Percentiles rank a stretch among this genome's conserved stretches.
phyloP scores from a whole-genome alignment of 805 yeast species.

The Wilhelminamyces savonicus region DNA sequence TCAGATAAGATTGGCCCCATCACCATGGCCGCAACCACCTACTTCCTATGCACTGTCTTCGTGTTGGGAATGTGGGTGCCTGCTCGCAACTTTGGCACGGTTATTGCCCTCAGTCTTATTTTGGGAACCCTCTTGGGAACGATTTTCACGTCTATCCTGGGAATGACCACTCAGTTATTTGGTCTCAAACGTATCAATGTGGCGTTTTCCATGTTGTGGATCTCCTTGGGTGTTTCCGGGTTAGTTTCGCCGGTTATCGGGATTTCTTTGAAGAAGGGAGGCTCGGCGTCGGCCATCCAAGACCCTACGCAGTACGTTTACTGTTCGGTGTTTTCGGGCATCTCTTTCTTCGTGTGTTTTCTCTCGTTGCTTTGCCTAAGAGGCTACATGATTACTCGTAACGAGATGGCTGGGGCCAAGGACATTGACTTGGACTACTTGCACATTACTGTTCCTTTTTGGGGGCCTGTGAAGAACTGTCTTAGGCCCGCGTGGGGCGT shows the following conservation, averaged over 20 bases:
- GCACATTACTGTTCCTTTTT: conserved; percentile 9
- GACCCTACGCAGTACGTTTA: conserved; percentile 44
- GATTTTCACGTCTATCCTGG: conserved; percentile 49
- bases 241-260: conserved; percentile 60
- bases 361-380: conserved; percentile 38
- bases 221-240: conserved; percentile 42
- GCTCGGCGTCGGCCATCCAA: conserved; percentile 7
- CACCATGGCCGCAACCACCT: conserved; percentile 10
- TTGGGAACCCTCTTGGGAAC: conserved; percentile 58
- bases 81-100: conserved; percentile 13
- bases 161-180: conserved; percentile 45
- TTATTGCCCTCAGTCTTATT: conserved; percentile 37
- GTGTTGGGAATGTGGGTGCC: conserved; percentile 21
- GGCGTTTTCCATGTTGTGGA: conserved; percentile 48
- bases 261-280: conserved; percentile 36
- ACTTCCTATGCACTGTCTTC: conserved; percentile 10
- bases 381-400: conserved; percentile 52
- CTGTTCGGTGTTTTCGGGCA: conserved; percentile 56
- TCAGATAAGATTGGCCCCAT: conserved; percentile 13
- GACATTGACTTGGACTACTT: conserved; percentile 9
- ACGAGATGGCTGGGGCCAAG: conserved; percentile 12
- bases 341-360: conserved; percentile 44
- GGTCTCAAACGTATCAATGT: conserved; percentile 50
- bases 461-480: too few relatives aligned
- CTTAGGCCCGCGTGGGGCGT: too few relatives aligned